These are phyloP conservation scores for Sherardia arvensis DNA, from an alignment of 257 asterid species.

Conservation along the genomic window DNA sequence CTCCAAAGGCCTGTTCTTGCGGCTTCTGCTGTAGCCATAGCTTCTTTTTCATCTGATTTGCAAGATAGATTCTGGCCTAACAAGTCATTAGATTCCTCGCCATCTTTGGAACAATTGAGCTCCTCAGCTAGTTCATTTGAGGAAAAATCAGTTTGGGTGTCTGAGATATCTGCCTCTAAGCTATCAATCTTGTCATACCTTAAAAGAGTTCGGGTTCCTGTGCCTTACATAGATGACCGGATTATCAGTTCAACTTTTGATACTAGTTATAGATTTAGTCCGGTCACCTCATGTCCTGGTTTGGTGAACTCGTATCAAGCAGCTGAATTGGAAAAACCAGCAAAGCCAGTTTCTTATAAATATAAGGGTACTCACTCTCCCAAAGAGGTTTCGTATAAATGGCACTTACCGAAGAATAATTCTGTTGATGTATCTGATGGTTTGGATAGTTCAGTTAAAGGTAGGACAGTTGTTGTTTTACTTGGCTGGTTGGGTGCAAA, in stretches of 20 bases:
- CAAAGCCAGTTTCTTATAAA: constrained; percentile 38
- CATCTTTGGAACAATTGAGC: constrained; percentile 35
- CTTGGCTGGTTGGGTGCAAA: constrained; percentile 96
- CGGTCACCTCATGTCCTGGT: constrained; percentile 30
- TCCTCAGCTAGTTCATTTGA: constrained; percentile 28
- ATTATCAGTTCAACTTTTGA: constrained; percentile 22
- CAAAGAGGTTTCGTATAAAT: constrained; percentile 52
- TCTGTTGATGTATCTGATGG: constrained; percentile 30
- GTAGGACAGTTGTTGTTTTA: constrained; percentile 83
- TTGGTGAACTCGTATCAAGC: constrained; percentile 39
- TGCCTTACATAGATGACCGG: constrained; percentile 37
- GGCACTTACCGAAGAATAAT: constrained; percentile 84
- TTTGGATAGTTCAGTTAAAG: constrained; percentile 41
- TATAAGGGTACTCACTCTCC: constrained; percentile 31
- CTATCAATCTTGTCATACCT: constrained; percentile 45
- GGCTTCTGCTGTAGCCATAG: constrained; percentile 72
- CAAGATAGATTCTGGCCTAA: constrained; percentile 44
- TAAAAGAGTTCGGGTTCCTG: constrained; percentile 33
- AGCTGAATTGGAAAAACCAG: constrained; percentile 49
- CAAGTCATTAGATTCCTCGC: constrained; percentile 27
- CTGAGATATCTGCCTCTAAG: constrained; percentile 52
- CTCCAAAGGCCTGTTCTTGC: constrained; percentile 76
- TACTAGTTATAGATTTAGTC: constrained; percentile 19
- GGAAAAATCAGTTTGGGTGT: constrained; percentile 51
- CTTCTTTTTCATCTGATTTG: constrained; percentile 74